Evolutionary conservation across 2,329 filamentous ascomycete genomes (phyloP), one percentile per base, ranked within the genome.

Genomic region (Talaromyces sp.): DNA sequence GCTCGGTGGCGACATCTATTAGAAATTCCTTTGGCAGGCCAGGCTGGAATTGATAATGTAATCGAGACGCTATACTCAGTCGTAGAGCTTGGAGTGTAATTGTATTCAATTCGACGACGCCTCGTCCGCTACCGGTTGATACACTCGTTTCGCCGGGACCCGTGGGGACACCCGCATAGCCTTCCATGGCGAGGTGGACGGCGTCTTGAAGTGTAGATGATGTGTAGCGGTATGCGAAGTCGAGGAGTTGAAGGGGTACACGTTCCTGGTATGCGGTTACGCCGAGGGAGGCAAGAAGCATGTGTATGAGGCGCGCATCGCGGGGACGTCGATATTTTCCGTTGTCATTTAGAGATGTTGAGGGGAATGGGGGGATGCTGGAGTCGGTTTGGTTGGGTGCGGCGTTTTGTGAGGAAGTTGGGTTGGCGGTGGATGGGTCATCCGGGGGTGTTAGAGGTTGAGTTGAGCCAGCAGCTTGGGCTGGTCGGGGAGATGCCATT

Each of bases 1-100:
- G 76, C 72, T 86, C 84, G 31, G 78, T 77, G 15, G 85, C 87
- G 33, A 88, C 75, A 72, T 87, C 85, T 69, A 83, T 79, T 71
- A 88, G 77, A 66, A 86, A 88, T 70, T 89, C 87, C 71, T 89
- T 89, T 0, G 86, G 85, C 68, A 89, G 70, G 0, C 81, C 80
- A 0, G 83, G 79, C 68, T 84, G 82, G 71, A 89, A 89, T 71
- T 87, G 85, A 69, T 87, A 84, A 63, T 86, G 83, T 60, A 87
- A 78, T 17, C 87, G 79, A 52, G 83, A 85, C 2, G 84, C 84
- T 62, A 90, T 87, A 3, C 86, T 86, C 66, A 89, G 82, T 31
- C 87, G 79, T 57, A 90, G 73, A 63, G 85, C 84, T 35, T 83
- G 80, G 13, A 89, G 74, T 25, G 80, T 83, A n/a, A 90, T 80